Evolutionary conservation across 2,329 filamentous ascomycete species (phyloP), one percentile per base, ranked within the genome.

Genomic region (Arthrocladium fulminans): DNA sequence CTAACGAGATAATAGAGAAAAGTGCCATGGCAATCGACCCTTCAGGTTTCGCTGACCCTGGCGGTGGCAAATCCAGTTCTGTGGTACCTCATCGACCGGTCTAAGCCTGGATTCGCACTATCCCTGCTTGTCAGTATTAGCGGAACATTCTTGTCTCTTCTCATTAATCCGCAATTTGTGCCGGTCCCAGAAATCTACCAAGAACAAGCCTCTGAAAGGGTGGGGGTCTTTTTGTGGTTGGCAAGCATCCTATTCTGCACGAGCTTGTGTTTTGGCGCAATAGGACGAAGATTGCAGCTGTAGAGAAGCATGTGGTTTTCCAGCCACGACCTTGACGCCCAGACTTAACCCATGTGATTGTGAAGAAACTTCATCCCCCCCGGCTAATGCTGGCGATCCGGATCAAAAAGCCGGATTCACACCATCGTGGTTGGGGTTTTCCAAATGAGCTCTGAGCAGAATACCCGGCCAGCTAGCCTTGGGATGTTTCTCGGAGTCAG

Each of bases 11-110:
- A 51, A 41, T 59, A 94, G 87, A 83, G 92, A 55, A 87, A 86
- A 65, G 78, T 96, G 8, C 86, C 88, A 1, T 98, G 92, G 92
- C 79, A 89, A 59, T 96, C 89, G 7, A 92, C 88, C 1, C 79
- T 95, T n/a, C 92, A 98, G 67, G 81, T 94, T 17, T 94, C 89
- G 1, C 67, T 94, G 22, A 92, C 89, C 1, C 80, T 98, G 42
- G 86, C 88, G 19, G 79, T 97, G 51, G 87, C 85, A 17, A 97
- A 97, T 63, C 90, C 92, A 1, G 84, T 92, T 8, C 72, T 98
- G 15, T 98, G 92, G 92, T 98, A 94, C 67, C 74, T 97, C 20
- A 85, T 98, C 61, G 92, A 98, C 67, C 86, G 90, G 44, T 92
- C 88, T 40, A 82, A 81, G 57, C 78, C 88, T 0, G 92, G 92